phyloP scores from a whole-genome alignment of 495 filamentous ascomycete species.

The Tuber microsphaerosporum region DNA sequence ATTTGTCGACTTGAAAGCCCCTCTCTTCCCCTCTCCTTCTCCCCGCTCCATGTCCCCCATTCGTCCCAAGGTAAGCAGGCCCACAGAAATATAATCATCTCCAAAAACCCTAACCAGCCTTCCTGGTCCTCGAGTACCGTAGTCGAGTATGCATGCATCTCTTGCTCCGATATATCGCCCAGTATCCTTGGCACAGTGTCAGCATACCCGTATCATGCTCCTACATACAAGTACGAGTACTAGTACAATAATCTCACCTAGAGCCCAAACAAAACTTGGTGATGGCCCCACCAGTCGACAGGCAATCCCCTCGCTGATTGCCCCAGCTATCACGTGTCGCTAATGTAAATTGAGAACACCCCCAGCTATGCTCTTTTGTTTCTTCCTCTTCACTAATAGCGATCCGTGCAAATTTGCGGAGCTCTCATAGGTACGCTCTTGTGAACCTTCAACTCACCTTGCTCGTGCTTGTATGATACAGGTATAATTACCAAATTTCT shows the following conservation, averaged over 20 bases:
- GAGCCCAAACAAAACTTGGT: slow-evolving; percentile 8
- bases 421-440: neutral
- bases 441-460: neutral
- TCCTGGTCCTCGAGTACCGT: neutral
- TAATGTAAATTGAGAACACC: slow-evolving; percentile 32
- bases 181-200: neutral
- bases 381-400: neutral
- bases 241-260: slow-evolving; percentile 9
- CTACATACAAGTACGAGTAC: slow-evolving; percentile 1
- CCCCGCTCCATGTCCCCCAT: neutral
- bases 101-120: neutral
- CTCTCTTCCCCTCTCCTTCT: neutral
- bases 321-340: slow-evolving; percentile 26
- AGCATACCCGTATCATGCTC: neutral
- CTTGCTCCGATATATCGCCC: slow-evolving; percentile 3
- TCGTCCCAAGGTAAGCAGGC: neutral
- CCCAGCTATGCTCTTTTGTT: slow-evolving; percentile 13
- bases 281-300: slow-evolving; percentile 18
- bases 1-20: neutral
- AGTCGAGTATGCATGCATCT: slow-evolving; percentile 11
- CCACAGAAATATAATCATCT: neutral
- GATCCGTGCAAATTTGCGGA: neutral
- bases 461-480: neutral
- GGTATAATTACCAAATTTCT: neutral
- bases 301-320: slow-evolving; percentile 5